phyloP scores from a whole-genome alignment of 1,139 yeast species.

The Pichiaceae sp. region DNA sequence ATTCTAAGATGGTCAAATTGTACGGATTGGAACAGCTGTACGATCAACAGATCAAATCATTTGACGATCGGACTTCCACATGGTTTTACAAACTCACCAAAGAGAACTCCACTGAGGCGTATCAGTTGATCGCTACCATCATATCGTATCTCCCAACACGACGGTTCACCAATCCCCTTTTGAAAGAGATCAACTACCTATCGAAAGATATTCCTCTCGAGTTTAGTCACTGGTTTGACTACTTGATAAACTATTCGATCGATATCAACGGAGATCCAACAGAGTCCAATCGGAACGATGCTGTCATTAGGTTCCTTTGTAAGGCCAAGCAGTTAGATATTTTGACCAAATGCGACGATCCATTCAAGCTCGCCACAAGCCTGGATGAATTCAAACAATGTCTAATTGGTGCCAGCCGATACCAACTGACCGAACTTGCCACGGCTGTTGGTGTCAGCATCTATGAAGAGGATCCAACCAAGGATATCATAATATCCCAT shows the following conservation, averaged over 20 bases:
- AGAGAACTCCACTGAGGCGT: constrained; percentile 4
- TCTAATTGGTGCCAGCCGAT: too few species aligned
- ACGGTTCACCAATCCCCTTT: constrained; percentile 26
- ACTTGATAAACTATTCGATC: constrained; percentile 30
- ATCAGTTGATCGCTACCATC: constrained; percentile 24
- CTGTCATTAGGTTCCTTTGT: too few species aligned
- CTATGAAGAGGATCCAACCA: too few species aligned
- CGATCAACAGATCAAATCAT: not conserved
- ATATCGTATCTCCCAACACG: constrained; percentile 37
- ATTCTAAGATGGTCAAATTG: not conserved
- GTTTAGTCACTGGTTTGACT: constrained; percentile 18
- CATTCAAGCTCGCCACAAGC: too few species aligned
- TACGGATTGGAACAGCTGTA: not conserved
- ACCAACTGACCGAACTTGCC: too few species aligned
- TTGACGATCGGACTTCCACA: not conserved
- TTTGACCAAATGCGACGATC: too few species aligned
- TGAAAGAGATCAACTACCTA: constrained; percentile 23
- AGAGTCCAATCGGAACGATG: too few species aligned
- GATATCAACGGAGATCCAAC: constrained; percentile 24
- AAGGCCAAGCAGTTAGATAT: too few species aligned
- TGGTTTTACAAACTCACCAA: not conserved
- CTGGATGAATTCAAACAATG: too few species aligned
- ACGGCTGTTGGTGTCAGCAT: too few species aligned
- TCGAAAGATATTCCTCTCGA: constrained; percentile 5
- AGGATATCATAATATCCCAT: too few species aligned